Evolutionary conservation across 768 basidiomycete genomes (phyloP).

Genomic region (Hypholoma fasciculare): DNA sequence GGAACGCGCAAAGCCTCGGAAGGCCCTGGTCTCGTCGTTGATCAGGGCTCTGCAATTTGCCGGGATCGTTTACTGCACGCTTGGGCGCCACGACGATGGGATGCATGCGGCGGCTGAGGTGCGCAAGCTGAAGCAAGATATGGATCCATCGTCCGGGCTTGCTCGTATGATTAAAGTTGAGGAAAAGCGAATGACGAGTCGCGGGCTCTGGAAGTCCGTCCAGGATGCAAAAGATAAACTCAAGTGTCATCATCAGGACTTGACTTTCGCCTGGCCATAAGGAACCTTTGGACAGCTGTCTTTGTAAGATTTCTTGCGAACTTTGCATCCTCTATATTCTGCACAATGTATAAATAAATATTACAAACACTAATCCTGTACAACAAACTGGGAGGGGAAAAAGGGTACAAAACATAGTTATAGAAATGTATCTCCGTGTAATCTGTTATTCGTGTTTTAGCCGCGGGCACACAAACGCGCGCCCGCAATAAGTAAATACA

Average conservation of each 20-base stretch:
- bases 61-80: neutral
- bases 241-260: neutral
- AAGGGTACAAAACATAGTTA: too few relatives aligned
- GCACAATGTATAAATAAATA: too few relatives aligned
- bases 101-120: neutral
- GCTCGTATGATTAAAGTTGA: neutral
- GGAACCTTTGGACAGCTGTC: neutral
- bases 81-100: conserved; percentile 2
- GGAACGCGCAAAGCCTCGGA: neutral
- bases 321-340: too few relatives aligned
- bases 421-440: too few relatives aligned
- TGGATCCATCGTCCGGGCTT: neutral
- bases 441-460: too few relatives aligned
- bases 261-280: neutral
- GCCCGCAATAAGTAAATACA: too few relatives aligned
- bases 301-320: too few relatives aligned
- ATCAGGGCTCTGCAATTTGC: neutral
- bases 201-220: neutral
- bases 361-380: too few relatives aligned
- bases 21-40: neutral
- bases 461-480: too few relatives aligned
- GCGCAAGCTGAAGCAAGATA: neutral
- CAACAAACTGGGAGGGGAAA: too few relatives aligned
- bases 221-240: neutral
- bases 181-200: neutral